A percentile compares a stretch with the other conserved stretches of the same genome.
Evolutionary conservation across 2,329 filamentous ascomycete genomes (phyloP).

Genomic region (Anisogramma anomala): DNA sequence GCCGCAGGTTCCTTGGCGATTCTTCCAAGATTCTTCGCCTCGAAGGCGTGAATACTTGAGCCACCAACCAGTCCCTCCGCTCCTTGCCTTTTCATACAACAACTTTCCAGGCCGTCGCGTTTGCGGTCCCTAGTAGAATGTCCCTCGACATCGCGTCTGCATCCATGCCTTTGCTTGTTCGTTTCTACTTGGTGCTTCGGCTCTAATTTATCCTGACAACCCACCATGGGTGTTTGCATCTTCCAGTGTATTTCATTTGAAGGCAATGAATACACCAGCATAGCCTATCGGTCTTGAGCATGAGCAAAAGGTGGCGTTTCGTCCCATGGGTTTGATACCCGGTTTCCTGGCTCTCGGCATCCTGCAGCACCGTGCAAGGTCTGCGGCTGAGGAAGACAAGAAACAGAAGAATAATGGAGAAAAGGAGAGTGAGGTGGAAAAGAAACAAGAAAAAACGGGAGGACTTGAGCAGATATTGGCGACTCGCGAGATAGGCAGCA

Average conservation of each 20-base stretch:
- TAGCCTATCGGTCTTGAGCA: background rate
- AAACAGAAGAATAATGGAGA: background rate
- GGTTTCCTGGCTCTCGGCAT: background rate
- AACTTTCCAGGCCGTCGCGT: background rate
- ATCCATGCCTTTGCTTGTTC: conserved; percentile 3
- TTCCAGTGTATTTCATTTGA: background rate
- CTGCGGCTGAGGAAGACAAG: background rate
- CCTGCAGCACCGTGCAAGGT: conserved; percentile 7
- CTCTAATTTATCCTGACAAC: background rate
- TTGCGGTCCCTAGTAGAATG: conserved; percentile 9
- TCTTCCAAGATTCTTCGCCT: conserved; percentile 50
- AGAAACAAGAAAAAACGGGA: background rate
- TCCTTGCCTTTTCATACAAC: background rate
- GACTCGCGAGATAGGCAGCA: background rate
- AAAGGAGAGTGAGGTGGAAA: background rate
- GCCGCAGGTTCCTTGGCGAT: conserved; percentile 53
- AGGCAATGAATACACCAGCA: conserved; percentile 4
- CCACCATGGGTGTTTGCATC: background rate
- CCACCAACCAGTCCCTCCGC: background rate
- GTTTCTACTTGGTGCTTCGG: background rate
- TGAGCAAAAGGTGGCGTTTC: conserved; percentile 11
- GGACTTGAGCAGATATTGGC: background rate
- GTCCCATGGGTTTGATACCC: conserved; percentile 11
- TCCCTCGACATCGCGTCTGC: conserved; percentile 2
- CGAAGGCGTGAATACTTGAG: conserved; percentile 30